Conservation (phyloP, 2,329 filamentous ascomycete genomes). For the Alternaria tenuissima region DNA sequence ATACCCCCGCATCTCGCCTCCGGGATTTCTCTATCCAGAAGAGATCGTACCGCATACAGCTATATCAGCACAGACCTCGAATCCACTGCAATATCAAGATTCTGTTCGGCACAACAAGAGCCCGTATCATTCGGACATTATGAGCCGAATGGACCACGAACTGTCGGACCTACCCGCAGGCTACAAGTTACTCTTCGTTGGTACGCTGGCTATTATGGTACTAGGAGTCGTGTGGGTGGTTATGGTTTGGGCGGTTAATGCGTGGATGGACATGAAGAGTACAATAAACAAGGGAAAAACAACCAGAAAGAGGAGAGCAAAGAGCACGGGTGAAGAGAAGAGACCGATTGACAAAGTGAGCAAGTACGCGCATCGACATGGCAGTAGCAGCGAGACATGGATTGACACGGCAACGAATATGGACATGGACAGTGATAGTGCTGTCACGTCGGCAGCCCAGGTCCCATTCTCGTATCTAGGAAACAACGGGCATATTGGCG, state of each 20-base stretch:
- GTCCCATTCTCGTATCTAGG: neutral
- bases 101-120: neutral
- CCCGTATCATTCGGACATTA: neutral
- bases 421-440: neutral
- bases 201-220: slow-evolving; percentile 7
- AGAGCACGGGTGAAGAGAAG: neutral
- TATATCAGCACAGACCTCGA: neutral
- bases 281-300: neutral
- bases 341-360: slow-evolving; percentile 26
- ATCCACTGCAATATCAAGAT: neutral
- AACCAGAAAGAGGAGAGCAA: neutral
- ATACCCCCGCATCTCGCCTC: slow-evolving; percentile 16
- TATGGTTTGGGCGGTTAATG: slow-evolving; percentile 20
- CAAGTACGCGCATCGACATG: slow-evolving; percentile 13
- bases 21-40: slow-evolving; percentile 17
- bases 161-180: slow-evolving; percentile 15
- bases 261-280: neutral
- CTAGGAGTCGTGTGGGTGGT: slow-evolving; percentile 16
- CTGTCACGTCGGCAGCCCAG: neutral
- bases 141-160: slow-evolving; percentile 9
- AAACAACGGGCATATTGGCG: neutral
- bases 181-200: slow-evolving; percentile 6
- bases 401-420: too few species aligned
- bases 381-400: neutral
- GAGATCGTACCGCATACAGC: slow-evolving; percentile 13